phyloP scores from a whole-genome alignment of 768 basidiomycete species.

The Amanita pallidorosea region DNA sequence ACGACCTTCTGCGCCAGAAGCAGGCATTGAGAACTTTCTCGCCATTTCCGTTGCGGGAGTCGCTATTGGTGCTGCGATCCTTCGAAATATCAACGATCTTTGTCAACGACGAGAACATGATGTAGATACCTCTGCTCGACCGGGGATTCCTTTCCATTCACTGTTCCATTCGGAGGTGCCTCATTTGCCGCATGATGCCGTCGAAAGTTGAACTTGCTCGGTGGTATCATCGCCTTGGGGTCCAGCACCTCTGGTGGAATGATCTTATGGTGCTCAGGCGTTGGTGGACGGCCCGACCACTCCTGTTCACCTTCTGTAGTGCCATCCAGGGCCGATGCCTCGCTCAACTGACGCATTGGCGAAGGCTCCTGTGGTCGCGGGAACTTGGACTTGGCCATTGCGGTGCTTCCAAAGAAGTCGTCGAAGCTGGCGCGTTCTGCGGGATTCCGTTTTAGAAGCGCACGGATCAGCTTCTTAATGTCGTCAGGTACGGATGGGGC shows the following conservation, averaged over 20 bases:
- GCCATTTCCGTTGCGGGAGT: constrained; percentile 4
- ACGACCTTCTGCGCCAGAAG: constrained; percentile 2
- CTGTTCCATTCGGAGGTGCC: neutral
- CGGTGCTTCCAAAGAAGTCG: constrained; percentile 82
- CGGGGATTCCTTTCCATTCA: neutral
- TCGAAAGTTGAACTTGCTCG: constrained; percentile 71
- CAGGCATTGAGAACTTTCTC: constrained; percentile 1
- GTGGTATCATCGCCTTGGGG: constrained; percentile 71
- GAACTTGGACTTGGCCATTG: constrained; percentile 69
- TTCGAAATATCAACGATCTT: neutral
- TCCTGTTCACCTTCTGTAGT: constrained; percentile 14
- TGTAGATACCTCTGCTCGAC: neutral
- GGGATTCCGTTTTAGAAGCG: constrained; percentile 77
- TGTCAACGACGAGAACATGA: neutral
- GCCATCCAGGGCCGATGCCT: constrained; percentile 16
- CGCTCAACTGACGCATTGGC: constrained; percentile 18
- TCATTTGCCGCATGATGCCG: constrained; percentile 10
- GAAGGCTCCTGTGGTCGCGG: constrained; percentile 37
- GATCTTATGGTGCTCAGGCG: constrained; percentile 60
- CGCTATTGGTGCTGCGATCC: neutral
- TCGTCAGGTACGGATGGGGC: constrained; percentile 61
- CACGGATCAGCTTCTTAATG: constrained; percentile 79
- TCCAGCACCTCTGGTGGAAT: constrained; percentile 78
- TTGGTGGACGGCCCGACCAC: constrained; percentile 26
- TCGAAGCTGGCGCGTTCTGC: constrained; percentile 81